phyloP scores from a whole-genome alignment of 176 grass and related monocot genomes.

The Ensete glaucum region DNA sequence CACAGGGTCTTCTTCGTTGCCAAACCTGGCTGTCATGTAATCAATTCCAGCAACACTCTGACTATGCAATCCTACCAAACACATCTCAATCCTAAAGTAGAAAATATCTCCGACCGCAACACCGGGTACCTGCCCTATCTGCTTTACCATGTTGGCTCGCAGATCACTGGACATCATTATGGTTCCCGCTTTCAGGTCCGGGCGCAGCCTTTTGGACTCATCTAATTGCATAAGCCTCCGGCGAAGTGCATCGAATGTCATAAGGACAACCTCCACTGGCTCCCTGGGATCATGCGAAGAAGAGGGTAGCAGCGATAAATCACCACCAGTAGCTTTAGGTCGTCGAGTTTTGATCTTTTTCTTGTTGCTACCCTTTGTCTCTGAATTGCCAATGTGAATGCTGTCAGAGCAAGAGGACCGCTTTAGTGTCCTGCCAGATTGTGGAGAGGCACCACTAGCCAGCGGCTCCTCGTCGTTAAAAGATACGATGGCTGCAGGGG shows the following conservation, averaged over 20 bases:
- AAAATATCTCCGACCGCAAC: conserved; percentile 78
- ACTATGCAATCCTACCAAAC: conserved; percentile 60
- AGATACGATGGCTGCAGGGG: conserved; percentile 16
- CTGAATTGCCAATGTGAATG: neutral
- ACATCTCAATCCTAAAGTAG: conserved; percentile 90
- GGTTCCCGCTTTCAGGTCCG: conserved; percentile 69
- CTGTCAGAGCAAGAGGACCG: neutral
- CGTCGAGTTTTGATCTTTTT: conserved; percentile 26
- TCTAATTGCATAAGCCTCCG: conserved; percentile 63
- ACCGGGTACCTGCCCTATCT: conserved; percentile 58
- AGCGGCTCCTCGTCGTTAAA: neutral
- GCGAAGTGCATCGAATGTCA: conserved; percentile 69
- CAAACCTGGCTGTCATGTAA: conserved; percentile 50
- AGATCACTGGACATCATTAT: conserved; percentile 71
- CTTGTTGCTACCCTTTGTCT: neutral
- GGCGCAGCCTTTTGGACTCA: conserved; percentile 47
- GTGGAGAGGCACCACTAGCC: neutral
- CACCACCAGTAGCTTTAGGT: conserved; percentile 28
- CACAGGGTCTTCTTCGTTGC: conserved; percentile 39
- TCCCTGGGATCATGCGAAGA: conserved; percentile 52
- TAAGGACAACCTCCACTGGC: conserved; percentile 59
- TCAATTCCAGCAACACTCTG: conserved; percentile 75
- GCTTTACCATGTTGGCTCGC: conserved; percentile 59
- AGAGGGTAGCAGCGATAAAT: conserved; percentile 22
- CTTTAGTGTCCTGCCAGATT: neutral